Evolutionary conservation across 345 rosid genomes (phyloP).

Genomic region (Sonneratia alba): DNA sequence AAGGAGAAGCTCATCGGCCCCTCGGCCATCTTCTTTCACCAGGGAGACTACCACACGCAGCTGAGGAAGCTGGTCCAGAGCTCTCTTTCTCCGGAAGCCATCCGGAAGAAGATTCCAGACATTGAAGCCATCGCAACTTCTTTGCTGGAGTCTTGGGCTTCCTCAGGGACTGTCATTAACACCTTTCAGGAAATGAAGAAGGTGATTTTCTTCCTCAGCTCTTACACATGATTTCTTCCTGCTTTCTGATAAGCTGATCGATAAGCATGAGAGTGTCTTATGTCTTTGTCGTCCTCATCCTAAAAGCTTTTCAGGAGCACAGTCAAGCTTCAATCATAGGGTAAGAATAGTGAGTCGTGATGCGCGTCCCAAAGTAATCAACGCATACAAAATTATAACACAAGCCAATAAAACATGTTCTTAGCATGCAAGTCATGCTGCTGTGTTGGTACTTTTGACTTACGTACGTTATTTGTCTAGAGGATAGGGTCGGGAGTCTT

Average conservation of each 20-base stretch:
- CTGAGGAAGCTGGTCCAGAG: conserved; percentile 64
- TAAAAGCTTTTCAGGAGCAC: no score
- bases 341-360: not conserved
- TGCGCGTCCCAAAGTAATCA: not conserved
- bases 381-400: not conserved
- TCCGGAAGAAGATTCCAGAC: conserved; percentile 45
- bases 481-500: not conserved
- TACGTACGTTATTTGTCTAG: not conserved
- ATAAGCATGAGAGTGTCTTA: no score
- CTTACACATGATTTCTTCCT: not conserved
- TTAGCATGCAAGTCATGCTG: not conserved
- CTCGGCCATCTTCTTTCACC: conserved; percentile 71
- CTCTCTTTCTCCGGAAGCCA: conserved; percentile 43
- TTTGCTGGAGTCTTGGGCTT: conserved; percentile 45
- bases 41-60: conserved; percentile 54
- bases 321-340: not conserved
- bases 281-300: not conserved
- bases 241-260: not conserved
- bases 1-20: conserved; percentile 80
- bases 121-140: conserved; percentile 49
- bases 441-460: no score
- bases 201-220: conserved; percentile 21
- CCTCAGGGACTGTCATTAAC: conserved; percentile 23
- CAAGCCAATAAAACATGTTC: not conserved
- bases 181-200: conserved; percentile 75